These are phyloP conservation scores for Hyphopichia homilentoma DNA, from an alignment of 805 yeast genomes.

Conservation along the genomic window DNA sequence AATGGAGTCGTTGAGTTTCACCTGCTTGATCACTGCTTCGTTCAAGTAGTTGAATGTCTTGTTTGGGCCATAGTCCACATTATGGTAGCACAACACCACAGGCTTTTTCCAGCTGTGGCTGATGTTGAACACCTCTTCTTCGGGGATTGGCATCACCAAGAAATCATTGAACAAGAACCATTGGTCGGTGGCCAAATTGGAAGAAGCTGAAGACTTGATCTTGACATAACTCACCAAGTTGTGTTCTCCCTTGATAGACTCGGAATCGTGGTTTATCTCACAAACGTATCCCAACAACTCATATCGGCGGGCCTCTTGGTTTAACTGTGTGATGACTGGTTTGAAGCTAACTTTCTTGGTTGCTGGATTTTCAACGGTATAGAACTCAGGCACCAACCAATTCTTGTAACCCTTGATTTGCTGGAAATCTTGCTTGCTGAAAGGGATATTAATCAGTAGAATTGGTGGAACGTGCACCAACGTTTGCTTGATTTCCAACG, in stretches of 20 bases:
- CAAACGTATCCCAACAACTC: constrained; percentile 69
- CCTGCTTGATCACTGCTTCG: constrained; percentile 12
- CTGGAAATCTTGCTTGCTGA: constrained; percentile 53
- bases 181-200: constrained; percentile 35
- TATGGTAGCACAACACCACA: constrained; percentile 63
- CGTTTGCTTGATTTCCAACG: constrained; percentile 49
- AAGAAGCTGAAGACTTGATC: constrained; percentile 14
- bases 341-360: constrained; percentile 29
- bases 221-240: constrained; percentile 60
- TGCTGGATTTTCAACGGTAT: constrained; percentile 27
- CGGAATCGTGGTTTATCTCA: constrained; percentile 50
- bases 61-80: constrained; percentile 9
- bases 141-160: constrained; percentile 70
- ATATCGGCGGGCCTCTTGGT: constrained; percentile 41
- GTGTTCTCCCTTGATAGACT: constrained; percentile 38
- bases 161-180: constrained; percentile 95
- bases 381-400: constrained; percentile 65
- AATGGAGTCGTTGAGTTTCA: constrained; percentile 53
- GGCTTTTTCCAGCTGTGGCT: constrained; percentile 82
- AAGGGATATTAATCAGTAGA: constrained; percentile 55
- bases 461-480: constrained; percentile 62
- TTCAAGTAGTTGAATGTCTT: constrained; percentile 45
- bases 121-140: constrained; percentile 73
- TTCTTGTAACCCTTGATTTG: constrained; percentile 44
- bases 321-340: constrained; percentile 23